Conservation (phyloP, 176 grass and related monocot species). For the Tuctoria greenei region DNA sequence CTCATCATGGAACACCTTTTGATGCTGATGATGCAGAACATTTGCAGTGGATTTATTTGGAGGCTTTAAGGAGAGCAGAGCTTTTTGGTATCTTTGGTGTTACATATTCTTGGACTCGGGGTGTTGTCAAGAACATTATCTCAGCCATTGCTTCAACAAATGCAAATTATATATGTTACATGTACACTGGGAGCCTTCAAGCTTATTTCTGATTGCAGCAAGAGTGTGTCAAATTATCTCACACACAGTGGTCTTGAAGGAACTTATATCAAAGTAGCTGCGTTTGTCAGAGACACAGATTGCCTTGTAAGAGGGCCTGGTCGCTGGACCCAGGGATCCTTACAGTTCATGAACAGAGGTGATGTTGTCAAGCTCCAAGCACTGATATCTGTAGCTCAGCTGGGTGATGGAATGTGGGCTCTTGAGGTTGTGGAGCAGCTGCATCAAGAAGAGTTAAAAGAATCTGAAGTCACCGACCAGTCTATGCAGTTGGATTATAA, state of each 20-base stretch:
- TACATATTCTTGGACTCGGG: slow-evolving; percentile 97
- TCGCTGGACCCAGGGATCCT: no score
- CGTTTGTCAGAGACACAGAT: slow-evolving; percentile 82
- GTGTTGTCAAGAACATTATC: slow-evolving; percentile 99
- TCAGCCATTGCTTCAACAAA: slow-evolving; percentile 98
- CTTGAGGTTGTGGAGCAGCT: no score
- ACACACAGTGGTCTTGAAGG: slow-evolving; percentile 89
- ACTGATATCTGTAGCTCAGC: no score
- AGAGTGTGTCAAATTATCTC: slow-evolving; percentile 94
- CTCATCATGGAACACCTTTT: slow-evolving; percentile 81
- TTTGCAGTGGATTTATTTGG: slow-evolving; percentile 92
- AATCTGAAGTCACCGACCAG: no score
- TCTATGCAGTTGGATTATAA: no score
- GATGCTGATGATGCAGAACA: slow-evolving; percentile 94
- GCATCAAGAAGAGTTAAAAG: no score
- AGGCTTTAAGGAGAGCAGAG: slow-evolving; percentile 98
- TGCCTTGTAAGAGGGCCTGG: slow-evolving; percentile 92
- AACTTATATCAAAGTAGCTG: slow-evolving; percentile 90
- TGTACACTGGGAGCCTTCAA: slow-evolving; percentile 95
- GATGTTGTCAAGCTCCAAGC: no score
- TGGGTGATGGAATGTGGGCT: no score
- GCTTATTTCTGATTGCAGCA: slow-evolving; percentile 95
- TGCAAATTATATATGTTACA: slow-evolving; percentile 90
- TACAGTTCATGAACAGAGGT: no score
- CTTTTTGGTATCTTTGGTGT: slow-evolving; percentile 96